Percentiles rank a stretch among this genome's conserved stretches.
These are phyloP conservation scores for Ilex aquifolium DNA, from an alignment of 257 asterid genomes.

Conservation along the genomic window DNA sequence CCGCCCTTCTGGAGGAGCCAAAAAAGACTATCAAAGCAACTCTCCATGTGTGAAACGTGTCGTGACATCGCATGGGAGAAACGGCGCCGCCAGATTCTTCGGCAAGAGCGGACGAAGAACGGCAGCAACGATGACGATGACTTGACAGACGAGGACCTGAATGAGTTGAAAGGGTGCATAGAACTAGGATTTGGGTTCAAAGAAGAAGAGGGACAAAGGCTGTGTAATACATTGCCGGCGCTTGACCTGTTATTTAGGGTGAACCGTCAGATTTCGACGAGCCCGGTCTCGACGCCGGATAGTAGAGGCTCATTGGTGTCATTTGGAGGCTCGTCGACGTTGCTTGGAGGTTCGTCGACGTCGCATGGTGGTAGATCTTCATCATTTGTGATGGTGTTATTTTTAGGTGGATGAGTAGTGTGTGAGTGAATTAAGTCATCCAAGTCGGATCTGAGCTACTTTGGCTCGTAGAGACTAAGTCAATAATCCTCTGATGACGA, in stretches of 20 bases:
- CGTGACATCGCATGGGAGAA: conserved; percentile 79
- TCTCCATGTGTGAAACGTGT: conserved; percentile 68
- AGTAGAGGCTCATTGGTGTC: conserved; percentile 18
- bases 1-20: conserved; percentile 70
- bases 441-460: too few species aligned
- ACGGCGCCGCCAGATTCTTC: conserved; percentile 53
- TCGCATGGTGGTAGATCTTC: conserved; percentile 23
- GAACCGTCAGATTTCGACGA: conserved; percentile 40
- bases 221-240: conserved; percentile 73
- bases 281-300: conserved; percentile 51
- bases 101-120: conserved; percentile 38
- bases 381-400: too few species aligned
- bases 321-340: background rate
- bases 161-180: conserved; percentile 77
- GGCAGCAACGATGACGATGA: conserved; percentile 19
- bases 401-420: too few species aligned
- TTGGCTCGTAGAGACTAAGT: too few species aligned
- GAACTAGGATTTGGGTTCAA: conserved; percentile 86
- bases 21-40: conserved; percentile 54
- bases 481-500: too few species aligned
- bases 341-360: conserved; percentile 8
- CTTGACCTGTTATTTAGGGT: conserved; percentile 80
- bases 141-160: conserved; percentile 71
- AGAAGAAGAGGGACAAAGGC: conserved; percentile 55
- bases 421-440: too few species aligned